phyloP scores from a whole-genome alignment of 192 early-diverging fungal genomes.

The Spizellomyces sp. region DNA sequence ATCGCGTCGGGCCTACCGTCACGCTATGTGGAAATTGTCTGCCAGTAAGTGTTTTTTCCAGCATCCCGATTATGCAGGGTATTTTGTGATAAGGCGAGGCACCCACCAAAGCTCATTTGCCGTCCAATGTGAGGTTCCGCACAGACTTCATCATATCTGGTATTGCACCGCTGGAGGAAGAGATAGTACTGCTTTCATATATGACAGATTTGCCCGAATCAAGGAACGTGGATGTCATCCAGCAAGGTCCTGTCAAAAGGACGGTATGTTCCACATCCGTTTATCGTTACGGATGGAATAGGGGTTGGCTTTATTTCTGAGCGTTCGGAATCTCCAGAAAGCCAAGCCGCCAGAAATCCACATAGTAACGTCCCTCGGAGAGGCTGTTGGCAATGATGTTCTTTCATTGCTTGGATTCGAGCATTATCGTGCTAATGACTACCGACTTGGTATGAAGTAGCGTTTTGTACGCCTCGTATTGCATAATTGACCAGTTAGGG shows the following conservation, averaged over 20 bases:
- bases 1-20: conserved; percentile 50
- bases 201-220: conserved; percentile 56
- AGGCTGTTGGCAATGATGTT: conserved; percentile 87
- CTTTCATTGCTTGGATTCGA: conserved; percentile 82
- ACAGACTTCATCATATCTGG: conserved; percentile 86
- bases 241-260: conserved; percentile 22
- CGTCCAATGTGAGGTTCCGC: conserved; percentile 53
- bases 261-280: not conserved
- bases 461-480: not conserved
- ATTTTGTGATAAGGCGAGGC: too few relatives aligned
- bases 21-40: conserved; percentile 61
- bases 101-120: too few relatives aligned
- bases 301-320: conserved; percentile 17
- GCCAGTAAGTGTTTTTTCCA: conserved; percentile 45
- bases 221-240: conserved; percentile 54
- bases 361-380: conserved; percentile 78
- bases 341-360: conserved; percentile 86
- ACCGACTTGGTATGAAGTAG: conserved; percentile 71
- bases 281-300: not conserved
- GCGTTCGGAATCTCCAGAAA: conserved; percentile 8
- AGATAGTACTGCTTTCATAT: conserved; percentile 73
- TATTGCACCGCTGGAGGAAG: conserved; percentile 78
- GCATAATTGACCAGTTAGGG: not conserved
- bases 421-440: conserved; percentile 93
- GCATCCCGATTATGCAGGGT: not conserved